Evolutionary conservation across 177 flowering plant genomes (phyloP).

Genomic region (Vitis hybrid): DNA sequence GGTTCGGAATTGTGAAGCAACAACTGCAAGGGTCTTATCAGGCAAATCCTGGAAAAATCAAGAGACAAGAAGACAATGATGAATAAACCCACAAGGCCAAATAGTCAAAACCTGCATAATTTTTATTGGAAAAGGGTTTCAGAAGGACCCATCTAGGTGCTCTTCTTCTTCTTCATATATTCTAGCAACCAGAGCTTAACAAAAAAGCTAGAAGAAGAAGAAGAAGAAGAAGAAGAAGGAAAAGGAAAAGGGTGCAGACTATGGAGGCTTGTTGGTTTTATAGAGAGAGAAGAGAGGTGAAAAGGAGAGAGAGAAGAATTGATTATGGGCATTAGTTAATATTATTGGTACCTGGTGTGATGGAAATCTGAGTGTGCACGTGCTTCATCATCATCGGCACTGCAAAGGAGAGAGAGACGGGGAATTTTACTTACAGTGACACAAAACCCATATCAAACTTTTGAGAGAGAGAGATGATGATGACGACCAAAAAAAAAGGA

Average conservation of each 20-base stretch:
- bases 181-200: no score
- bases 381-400: slow-evolving; percentile 52
- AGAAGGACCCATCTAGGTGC: not conserved
- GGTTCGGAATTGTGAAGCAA: not conserved
- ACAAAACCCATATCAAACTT: slow-evolving; percentile 20
- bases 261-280: slow-evolving; percentile 14
- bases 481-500: not conserved
- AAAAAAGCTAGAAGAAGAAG: no score
- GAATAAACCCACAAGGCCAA: not conserved
- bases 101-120: not conserved
- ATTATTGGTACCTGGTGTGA: slow-evolving; percentile 36
- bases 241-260: slow-evolving; percentile 1
- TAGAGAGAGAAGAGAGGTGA: slow-evolving; percentile 23
- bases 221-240: slow-evolving; percentile 3
- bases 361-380: slow-evolving; percentile 56
- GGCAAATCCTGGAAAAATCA: slow-evolving; percentile 27
- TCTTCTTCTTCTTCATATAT: not conserved
- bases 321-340: slow-evolving; percentile 19
- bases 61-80: slow-evolving; percentile 5
- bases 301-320: slow-evolving; percentile 1
- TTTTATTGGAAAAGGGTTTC: not conserved
- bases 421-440: slow-evolving; percentile 36
- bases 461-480: slow-evolving; percentile 16
- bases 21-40: slow-evolving; percentile 7
- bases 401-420: slow-evolving; percentile 12